phyloP scores from a whole-genome alignment of 1,284 basidiomycete species.

The Trametes hirsuta region DNA sequence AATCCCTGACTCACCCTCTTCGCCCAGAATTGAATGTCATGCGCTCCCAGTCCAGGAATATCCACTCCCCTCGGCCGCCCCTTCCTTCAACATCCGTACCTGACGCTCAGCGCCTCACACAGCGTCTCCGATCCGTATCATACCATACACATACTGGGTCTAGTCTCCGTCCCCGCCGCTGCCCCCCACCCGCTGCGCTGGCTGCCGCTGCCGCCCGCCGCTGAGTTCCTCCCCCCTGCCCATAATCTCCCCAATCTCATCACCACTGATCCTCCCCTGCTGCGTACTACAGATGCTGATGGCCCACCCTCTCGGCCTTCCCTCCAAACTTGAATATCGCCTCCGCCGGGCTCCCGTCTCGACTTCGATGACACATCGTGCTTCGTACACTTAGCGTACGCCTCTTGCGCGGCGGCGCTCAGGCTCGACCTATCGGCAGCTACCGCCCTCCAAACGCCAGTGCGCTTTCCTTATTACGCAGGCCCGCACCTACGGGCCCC shows the following conservation, averaged over 20 bases:
- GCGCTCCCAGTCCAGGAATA: background rate
- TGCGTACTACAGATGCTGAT: slow-evolving; percentile 1
- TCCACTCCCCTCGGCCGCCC: background rate
- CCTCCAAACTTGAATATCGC: background rate
- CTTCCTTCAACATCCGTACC: background rate
- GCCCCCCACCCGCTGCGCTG: background rate
- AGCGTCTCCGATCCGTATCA: background rate
- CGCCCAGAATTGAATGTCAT: no score
- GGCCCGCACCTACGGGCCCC: background rate
- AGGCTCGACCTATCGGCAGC: no score
- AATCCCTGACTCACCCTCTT: no score
- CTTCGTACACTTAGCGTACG: no score
- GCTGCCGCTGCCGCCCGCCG: slow-evolving; percentile 5
- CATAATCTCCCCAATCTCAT: background rate
- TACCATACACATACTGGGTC: no score
- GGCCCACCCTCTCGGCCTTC: background rate
- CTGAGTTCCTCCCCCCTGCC: slow-evolving; percentile 4
- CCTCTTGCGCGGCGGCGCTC: no score
- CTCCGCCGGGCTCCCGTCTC: background rate
- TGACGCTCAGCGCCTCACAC: background rate
- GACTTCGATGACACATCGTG: no score
- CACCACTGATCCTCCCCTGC: slow-evolving; percentile 5
- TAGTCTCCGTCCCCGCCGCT: background rate
- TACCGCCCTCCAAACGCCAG: background rate
- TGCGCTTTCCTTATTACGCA: background rate